Base-by-base conservation (phyloP, 768 basidiomycete species). In the Serendipita indica region DNA sequence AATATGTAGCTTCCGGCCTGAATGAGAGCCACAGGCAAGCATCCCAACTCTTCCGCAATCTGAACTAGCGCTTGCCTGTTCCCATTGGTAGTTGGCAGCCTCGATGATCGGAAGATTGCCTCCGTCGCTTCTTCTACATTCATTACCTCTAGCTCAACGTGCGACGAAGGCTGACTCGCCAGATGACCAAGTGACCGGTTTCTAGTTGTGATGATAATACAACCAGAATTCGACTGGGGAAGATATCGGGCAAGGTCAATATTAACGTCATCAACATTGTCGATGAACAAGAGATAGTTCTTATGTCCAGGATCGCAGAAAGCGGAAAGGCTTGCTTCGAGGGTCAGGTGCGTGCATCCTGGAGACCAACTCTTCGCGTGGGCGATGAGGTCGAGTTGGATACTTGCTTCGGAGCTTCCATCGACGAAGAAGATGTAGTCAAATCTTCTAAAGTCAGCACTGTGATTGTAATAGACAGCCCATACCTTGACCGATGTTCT, bases 91-190 rank as follows among this genome's bases (percentile, higher is more conserved):
- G 49, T 5, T 7, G 49, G 49, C 10, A 54, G 49, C 49, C 49
- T 18, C n/a, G 49, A 27, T 2, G 25, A 16, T n/a, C 30, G 20
- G 49, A 54, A 28, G 0, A 54, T 1, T 3, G 32, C 25, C 2
- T 54, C 22, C 10, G 32, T 10, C 1, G 49, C 49, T 10, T 54
- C 49, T 3, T 27, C 10, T 28, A 25, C 49, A 13, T 18, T 22
- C 49, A 54, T 54, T 16, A 54, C 49, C n/a, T 54, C 49, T n/a
- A 54, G 0, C n/a, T 54, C 49, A n/a, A 54, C n/a, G 25, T 30
- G 10, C 2, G 7, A n/a, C 16, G 10, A 33, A 27, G 25, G 49
- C n/a, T 54, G 22, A 28, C 25, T 28, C 0, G 32, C 49, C 25
- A 54, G 22, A 16, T 12, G 4, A 4, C 49, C 25, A 12, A 54